phyloP scores from a whole-genome alignment of 23 red algal species.

The Agarophyton chilense region DNA sequence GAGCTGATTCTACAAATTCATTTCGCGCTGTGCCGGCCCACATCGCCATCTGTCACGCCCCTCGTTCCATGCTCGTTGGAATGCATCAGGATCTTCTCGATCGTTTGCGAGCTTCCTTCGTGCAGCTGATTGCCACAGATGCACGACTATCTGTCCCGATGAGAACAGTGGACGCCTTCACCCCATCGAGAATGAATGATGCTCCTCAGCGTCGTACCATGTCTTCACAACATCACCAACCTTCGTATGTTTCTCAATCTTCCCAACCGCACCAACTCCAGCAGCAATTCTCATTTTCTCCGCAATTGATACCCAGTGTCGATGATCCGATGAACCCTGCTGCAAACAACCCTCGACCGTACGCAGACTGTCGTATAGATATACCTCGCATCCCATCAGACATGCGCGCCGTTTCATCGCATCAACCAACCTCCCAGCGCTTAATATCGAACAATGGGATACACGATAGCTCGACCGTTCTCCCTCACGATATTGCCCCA shows the following conservation, averaged over 20 bases:
- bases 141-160: background rate
- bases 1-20: background rate
- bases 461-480: background rate
- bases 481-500: background rate
- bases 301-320: background rate
- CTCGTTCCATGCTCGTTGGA: conserved; percentile 17
- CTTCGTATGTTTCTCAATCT: background rate
- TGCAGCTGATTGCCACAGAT: background rate
- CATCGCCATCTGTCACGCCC: background rate
- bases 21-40: conserved; percentile 32
- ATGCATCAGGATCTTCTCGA: background rate
- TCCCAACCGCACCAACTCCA: background rate
- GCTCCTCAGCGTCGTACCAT: background rate
- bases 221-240: background rate
- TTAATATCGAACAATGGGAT: background rate
- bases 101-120: conserved; percentile 13
- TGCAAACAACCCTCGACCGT: background rate
- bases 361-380: background rate
- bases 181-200: background rate
- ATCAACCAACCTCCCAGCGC: background rate
- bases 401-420: background rate
- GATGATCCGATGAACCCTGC: background rate
- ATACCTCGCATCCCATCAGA: background rate
- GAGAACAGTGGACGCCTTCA: background rate
- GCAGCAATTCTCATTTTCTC: background rate